Percentiles rank a stretch among this genome's conserved stretches.
These are phyloP conservation scores for Naganishia sp. DNA, from an alignment of 1,284 basidiomycete species.

Conservation along the genomic window DNA sequence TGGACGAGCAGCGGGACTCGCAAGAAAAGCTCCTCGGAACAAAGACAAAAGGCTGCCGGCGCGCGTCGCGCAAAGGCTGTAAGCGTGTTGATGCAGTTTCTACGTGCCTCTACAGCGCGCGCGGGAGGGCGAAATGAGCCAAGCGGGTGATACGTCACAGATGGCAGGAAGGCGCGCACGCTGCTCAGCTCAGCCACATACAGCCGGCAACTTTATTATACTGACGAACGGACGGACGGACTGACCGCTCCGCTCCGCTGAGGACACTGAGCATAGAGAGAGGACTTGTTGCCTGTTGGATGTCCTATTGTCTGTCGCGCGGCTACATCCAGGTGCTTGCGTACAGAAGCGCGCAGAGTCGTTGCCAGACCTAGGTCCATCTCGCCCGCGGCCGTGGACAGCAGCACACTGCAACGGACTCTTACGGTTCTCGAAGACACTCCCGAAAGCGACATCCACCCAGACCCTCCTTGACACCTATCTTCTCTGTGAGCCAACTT, in stretches of 20 bases:
- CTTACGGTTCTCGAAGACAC: not conserved
- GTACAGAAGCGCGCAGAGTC: not conserved
- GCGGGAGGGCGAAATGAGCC: constrained; percentile 1
- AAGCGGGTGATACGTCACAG: constrained; percentile 21
- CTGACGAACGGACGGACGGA: not conserved
- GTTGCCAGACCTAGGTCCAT: too few relatives aligned
- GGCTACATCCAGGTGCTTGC: not conserved
- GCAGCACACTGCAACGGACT: not conserved
- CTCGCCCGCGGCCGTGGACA: not conserved
- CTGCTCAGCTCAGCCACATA: constrained; percentile 8
- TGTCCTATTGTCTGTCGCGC: not conserved
- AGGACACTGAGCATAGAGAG: not conserved
- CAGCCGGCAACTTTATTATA: constrained; percentile 27
- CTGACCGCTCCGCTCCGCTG: not conserved
- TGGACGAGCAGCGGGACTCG: too few relatives aligned
- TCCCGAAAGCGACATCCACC: not conserved
- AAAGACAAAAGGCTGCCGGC: too few relatives aligned
- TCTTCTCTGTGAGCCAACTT: not conserved
- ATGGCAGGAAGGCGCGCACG: constrained; percentile 8
- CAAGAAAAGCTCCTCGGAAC: too few relatives aligned
- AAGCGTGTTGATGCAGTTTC: too few relatives aligned
- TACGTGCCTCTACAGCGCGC: too few relatives aligned
- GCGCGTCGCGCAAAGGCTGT: too few relatives aligned
- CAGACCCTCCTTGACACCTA: not conserved
- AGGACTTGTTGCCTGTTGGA: not conserved